Percentiles rank a stretch among this genome's conserved stretches.
Conservation (phyloP, 805 yeast genomes). For the Suhomyces sp. region DNA sequence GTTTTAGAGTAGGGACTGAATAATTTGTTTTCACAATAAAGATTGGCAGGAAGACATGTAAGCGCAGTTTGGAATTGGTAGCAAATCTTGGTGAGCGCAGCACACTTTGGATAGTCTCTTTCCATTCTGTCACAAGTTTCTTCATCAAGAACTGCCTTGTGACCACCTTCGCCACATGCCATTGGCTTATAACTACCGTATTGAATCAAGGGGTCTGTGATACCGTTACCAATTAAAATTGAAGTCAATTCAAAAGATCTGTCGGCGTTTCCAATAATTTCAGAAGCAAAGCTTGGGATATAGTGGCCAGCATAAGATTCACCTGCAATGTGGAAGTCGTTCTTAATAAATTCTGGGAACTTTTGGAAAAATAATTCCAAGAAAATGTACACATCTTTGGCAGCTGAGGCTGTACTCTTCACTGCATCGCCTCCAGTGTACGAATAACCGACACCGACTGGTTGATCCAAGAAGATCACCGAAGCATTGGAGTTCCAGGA, state of each 20-base stretch:
- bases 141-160: conserved; percentile 33
- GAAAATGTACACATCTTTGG: conserved; percentile 20
- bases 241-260: conserved; percentile 32
- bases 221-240: conserved; percentile 46
- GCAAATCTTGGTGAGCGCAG: conserved; percentile 29
- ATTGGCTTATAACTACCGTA: conserved; percentile 40
- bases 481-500: conserved; percentile 32
- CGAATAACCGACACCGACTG: conserved; percentile 27
- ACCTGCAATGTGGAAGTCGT: conserved; percentile 27
- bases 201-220: conserved; percentile 44
- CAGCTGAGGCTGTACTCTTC: conserved; percentile 18
- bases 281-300: conserved; percentile 23
- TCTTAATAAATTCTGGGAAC: conserved; percentile 19
- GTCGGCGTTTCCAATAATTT: conserved; percentile 22
- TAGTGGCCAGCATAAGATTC: conserved; percentile 29
- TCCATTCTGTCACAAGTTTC: conserved; percentile 37
- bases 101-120: conserved; percentile 35
- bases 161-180: conserved; percentile 48
- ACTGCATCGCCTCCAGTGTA: conserved; percentile 19
- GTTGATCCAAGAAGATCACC: conserved; percentile 27
- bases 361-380: conserved; percentile 27
- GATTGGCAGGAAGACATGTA: conserved; percentile 42
- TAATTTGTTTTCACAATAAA: conserved; percentile 29
- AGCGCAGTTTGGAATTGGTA: conserved; percentile 31
- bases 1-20: conserved; percentile 40